phyloP scores from a whole-genome alignment of 306 rosid species.

The Quercus parvula region DNA sequence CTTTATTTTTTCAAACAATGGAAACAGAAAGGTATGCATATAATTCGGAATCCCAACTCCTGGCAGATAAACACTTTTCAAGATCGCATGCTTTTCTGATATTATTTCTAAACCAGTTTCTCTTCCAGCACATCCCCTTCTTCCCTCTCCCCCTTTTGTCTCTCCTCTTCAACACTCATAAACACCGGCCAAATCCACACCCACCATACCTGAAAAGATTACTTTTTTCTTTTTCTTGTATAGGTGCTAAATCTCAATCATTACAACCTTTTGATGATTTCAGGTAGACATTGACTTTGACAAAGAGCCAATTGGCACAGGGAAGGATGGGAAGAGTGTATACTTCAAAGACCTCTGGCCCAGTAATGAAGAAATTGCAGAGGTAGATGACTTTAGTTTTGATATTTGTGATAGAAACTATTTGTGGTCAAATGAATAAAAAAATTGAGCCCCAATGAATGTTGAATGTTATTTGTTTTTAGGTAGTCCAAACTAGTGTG shows the following conservation, averaged over 20 bases:
- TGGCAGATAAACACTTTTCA: background rate
- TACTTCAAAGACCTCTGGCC: slow-evolving; percentile 51
- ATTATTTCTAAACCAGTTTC: background rate
- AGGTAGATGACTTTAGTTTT: slow-evolving; percentile 15
- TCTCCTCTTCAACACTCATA: too few relatives aligned
- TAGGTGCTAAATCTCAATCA: background rate
- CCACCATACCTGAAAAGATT: background rate
- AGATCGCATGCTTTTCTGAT: background rate
- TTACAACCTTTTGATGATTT: background rate
- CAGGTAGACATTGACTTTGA: slow-evolving; percentile 49
- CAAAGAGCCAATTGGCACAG: slow-evolving; percentile 39
- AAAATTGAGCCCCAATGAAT: background rate
- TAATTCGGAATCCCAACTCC: background rate
- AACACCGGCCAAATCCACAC: background rate
- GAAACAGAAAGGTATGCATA: background rate
- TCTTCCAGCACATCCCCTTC: background rate
- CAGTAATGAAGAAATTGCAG: slow-evolving; percentile 37
- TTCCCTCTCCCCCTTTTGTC: too few relatives aligned
- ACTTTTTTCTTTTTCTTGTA: background rate
- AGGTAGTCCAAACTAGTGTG: slow-evolving; percentile 37
- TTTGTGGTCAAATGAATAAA: background rate
- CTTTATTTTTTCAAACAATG: too few relatives aligned
- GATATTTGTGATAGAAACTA: background rate
- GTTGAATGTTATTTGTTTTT: background rate
- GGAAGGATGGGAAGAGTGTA: slow-evolving; percentile 35